Conservation (phyloP, 1,284 basidiomycete genomes). For the Ceratobasidium sp. region DNA sequence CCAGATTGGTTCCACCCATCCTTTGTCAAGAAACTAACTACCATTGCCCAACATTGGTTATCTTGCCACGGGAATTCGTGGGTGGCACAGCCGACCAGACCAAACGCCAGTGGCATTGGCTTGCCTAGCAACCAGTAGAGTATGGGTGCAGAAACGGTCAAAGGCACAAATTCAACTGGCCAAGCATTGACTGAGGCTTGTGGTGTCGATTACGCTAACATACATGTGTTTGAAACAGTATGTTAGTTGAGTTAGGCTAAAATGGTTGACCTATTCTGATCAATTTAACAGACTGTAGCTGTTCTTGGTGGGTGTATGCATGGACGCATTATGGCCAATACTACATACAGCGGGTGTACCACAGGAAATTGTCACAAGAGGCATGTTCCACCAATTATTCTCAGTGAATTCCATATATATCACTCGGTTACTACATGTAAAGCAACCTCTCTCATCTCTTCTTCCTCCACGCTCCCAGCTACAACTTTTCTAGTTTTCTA, state of each 20-base stretch:
- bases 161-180: slow-evolving; percentile 28
- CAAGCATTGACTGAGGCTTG: slow-evolving; percentile 1
- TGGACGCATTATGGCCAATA: too few relatives aligned
- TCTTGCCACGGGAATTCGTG: slow-evolving; percentile 32
- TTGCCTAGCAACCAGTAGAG: slow-evolving; percentile 17
- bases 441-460: slow-evolving; percentile 68
- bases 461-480: slow-evolving; percentile 59
- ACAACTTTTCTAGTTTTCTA: slow-evolving; percentile 64
- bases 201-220: slow-evolving; percentile 33
- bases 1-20: too few relatives aligned
- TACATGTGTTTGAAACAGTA: too few relatives aligned
- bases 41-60: slow-evolving; percentile 19
- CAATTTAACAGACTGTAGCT: too few relatives aligned
- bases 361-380: too few relatives aligned
- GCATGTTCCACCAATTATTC: too few relatives aligned
- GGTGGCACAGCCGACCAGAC: not conserved
- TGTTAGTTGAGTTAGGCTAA: too few relatives aligned
- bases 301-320: too few relatives aligned
- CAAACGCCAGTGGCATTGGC: slow-evolving; percentile 15
- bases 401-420: too few relatives aligned
- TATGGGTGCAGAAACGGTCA: slow-evolving; percentile 8
- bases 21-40: not conserved
- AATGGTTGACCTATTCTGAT: too few relatives aligned
- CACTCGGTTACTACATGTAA: too few relatives aligned
- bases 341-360: too few relatives aligned